These are phyloP conservation scores for Candida montana DNA, from an alignment of 805 yeast species.

Conservation along the genomic window DNA sequence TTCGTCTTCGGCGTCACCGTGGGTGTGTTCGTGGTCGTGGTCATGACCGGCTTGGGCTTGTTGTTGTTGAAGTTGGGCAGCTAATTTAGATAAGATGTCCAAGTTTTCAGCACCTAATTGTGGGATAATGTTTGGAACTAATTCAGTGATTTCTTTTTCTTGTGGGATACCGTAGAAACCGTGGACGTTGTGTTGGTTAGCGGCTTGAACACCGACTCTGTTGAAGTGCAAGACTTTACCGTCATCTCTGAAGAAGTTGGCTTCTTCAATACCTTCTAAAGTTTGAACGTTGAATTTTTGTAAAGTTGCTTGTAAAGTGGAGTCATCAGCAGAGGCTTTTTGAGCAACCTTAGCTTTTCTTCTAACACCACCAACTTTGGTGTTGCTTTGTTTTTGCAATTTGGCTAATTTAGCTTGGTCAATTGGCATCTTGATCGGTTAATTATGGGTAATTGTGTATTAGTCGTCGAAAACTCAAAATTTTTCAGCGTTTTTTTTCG, in stretches of 20 bases:
- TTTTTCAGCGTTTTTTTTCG: conserved; percentile 6
- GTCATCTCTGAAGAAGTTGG: conserved; percentile 95
- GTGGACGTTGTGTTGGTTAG: conserved; percentile 84
- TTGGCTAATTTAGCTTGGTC: conserved; percentile 94
- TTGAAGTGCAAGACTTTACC: conserved; percentile 94
- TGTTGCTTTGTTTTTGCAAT: conserved; percentile 79
- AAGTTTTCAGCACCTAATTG: conserved; percentile 96
- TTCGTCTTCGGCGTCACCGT: conserved; percentile 48
- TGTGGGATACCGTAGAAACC: conserved; percentile 94
- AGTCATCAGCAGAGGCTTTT: conserved; percentile 74
- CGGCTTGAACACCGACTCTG: conserved; percentile 94
- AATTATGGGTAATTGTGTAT: neutral
- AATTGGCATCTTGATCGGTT: conserved; percentile 53
- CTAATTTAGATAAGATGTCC: conserved; percentile 81
- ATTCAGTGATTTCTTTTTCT: conserved; percentile 86
- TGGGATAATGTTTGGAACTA: conserved; percentile 90
- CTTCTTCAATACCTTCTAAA: conserved; percentile 89
- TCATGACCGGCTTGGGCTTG: conserved; percentile 32
- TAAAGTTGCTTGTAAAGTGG: conserved; percentile 84
- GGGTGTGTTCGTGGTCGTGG: conserved; percentile 29
- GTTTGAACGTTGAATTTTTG: conserved; percentile 86
- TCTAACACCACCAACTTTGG: conserved; percentile 85
- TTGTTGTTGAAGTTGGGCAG: conserved; percentile 75
- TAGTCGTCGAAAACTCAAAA: conserved; percentile 11
- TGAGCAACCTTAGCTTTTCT: conserved; percentile 75